These are phyloP conservation scores for Geranium brycei DNA, from an alignment of 345 rosid genomes.

Conservation along the genomic window DNA sequence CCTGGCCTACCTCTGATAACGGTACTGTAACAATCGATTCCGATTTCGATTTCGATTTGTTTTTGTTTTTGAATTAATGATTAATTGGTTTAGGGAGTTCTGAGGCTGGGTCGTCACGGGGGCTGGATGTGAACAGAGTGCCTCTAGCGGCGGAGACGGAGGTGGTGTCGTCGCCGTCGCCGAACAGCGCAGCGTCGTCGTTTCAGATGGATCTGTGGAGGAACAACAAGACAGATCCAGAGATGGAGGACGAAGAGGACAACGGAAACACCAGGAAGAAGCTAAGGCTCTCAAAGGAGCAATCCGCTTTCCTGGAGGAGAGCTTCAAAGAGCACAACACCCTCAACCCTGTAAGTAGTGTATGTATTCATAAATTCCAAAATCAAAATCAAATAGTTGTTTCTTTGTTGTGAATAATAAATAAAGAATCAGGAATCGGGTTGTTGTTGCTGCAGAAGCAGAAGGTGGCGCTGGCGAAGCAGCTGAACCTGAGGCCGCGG, in stretches of 20 bases:
- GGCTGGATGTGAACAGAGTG: not conserved
- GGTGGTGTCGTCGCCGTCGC: too few species aligned
- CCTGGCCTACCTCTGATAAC: slow-evolving; percentile 35
- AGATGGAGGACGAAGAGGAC: slow-evolving; percentile 67
- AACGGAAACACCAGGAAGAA: slow-evolving; percentile 79
- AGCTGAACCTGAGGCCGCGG: slow-evolving; percentile 78
- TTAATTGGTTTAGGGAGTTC: slow-evolving; percentile 15
- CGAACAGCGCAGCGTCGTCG: slow-evolving; percentile 65
- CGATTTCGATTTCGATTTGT: not conserved
- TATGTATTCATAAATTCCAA: slow-evolving; percentile 22
- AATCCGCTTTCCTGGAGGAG: slow-evolving; percentile 93
- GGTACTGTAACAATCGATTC: not conserved
- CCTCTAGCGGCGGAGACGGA: not conserved
- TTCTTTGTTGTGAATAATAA: not conserved
- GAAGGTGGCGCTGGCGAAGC: slow-evolving; percentile 72
- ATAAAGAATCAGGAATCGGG: too few species aligned
- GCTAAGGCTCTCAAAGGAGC: slow-evolving; percentile 92
- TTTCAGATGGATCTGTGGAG: slow-evolving; percentile 68
- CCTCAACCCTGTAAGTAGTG: slow-evolving; percentile 77
- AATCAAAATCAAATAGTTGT: too few species aligned
- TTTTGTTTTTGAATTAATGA: too few species aligned
- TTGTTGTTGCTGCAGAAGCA: slow-evolving; percentile 40
- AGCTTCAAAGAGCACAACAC: slow-evolving; percentile 93
- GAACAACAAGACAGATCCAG: not conserved
- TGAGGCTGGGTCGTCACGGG: slow-evolving; percentile 12